Base-by-base conservation (phyloP, 2,329 filamentous ascomycete genomes). In the Cordyceps tenuipes region DNA sequence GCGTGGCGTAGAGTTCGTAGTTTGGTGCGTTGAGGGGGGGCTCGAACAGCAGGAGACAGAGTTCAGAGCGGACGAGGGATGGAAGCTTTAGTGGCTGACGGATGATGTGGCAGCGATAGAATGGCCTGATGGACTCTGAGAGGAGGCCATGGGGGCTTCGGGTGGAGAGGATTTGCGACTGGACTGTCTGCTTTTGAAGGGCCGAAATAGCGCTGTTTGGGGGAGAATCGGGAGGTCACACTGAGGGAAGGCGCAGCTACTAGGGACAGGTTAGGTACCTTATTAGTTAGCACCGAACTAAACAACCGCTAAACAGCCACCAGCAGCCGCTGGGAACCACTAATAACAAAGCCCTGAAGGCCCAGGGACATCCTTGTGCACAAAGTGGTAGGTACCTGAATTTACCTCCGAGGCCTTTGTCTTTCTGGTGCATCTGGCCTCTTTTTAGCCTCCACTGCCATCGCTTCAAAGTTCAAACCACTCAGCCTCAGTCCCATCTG, bases 51-150 rank as follows among this genome's bases (percentile, higher is more conserved):
- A 49, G 46, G 29, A 49, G 46, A 57, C 46, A 19, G 34, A 41
- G 44, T 49, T 36, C 34, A 29, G 31, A 50, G 29, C 7, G 21
- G 55, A 23, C 4, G 29, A 57, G 43, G n/a, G 43, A n/a, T n/a
- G n/a, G 26, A 39, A 44, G 15, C 29, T 44, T 46, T 44, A 29
- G 44, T 57, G 55, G 55, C 55, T 57, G 55, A 57, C 46, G 49
- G 55, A 50, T 49, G 55, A 49, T 49, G 55, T 57, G 55, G 55
- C 55, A 49, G 39, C 36, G 56, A 51, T 46, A 44, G 47, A 57
- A 46, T 57, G 47, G 47, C 49, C 54, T 57, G 47, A 57, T 50
- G 55, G 53, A 39, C 12, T 23, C 13, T 21, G 39, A 26, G 21
- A 36, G 26, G 9, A 43, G 39, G 13, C 13, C 5, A 19, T 29